These are phyloP conservation scores for Podospora pseudoanserina DNA, from an alignment of 495 filamentous ascomycete genomes.

Conservation along the genomic window DNA sequence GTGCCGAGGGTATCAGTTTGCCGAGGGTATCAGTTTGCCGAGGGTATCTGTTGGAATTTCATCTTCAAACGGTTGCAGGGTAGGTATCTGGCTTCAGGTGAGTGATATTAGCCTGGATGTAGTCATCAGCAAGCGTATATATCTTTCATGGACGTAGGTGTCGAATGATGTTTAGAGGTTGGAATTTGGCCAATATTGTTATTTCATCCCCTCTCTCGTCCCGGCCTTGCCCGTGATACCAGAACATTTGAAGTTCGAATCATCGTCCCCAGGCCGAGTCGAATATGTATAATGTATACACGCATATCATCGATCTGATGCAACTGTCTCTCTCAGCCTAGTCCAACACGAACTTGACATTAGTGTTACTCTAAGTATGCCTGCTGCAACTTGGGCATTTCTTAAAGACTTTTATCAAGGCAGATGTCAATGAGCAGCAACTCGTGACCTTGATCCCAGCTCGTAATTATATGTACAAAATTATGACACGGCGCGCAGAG, in stretches of 20 bases:
- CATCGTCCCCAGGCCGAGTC: neutral
- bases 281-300: too few species aligned
- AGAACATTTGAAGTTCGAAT: neutral
- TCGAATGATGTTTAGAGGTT: neutral
- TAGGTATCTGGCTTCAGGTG: neutral
- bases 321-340: too few species aligned
- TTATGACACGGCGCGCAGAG: too few species aligned
- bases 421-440: too few species aligned
- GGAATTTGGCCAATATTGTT: neutral
- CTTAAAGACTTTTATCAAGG: too few species aligned
- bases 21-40: neutral
- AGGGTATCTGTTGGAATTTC: neutral
- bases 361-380: too few species aligned
- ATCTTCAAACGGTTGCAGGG: neutral
- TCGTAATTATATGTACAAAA: too few species aligned
- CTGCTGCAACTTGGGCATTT: too few species aligned
- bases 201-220: neutral
- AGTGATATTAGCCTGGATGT: neutral
- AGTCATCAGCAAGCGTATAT: neutral
- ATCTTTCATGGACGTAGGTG: neutral
- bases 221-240: neutral
- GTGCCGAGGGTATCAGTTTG: neutral
- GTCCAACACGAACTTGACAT: too few species aligned
- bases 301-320: too few species aligned
- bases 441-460: too few species aligned